Percentiles rank a stretch among this genome's conserved stretches.
These are phyloP conservation scores for Pisolithus microcarpus DNA, from an alignment of 768 basidiomycete species.

Conservation along the genomic window DNA sequence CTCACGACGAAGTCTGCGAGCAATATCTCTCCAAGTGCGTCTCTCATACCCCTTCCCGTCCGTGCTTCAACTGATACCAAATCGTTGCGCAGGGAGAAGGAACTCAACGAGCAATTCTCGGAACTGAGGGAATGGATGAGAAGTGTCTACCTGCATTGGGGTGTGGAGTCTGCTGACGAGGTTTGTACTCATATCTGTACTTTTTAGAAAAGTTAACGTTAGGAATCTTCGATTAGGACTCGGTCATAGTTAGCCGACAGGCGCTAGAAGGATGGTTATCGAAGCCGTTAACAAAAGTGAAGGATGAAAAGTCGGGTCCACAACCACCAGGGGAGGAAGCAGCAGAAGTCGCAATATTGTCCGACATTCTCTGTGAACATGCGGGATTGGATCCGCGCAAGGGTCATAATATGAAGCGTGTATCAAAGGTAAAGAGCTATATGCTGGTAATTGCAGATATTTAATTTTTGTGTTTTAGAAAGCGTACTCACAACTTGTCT, in stretches of 20 bases:
- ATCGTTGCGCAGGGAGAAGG: slow-evolving; percentile 34
- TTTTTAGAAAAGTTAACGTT: neutral
- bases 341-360: slow-evolving; percentile 21
- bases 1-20: slow-evolving; percentile 48
- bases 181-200: slow-evolving; percentile 28
- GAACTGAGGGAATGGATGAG: slow-evolving; percentile 46
- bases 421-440: slow-evolving; percentile 40
- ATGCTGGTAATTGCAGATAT: neutral
- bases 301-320: slow-evolving; percentile 14
- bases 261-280: slow-evolving; percentile 58
- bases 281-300: slow-evolving; percentile 23
- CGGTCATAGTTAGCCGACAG: slow-evolving; percentile 51
- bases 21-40: slow-evolving; percentile 42
- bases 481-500: slow-evolving; percentile 20
- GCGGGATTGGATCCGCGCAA: slow-evolving; percentile 53
- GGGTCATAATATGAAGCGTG: slow-evolving; percentile 58
- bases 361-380: slow-evolving; percentile 58
- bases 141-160: slow-evolving; percentile 61
- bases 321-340: slow-evolving; percentile 11
- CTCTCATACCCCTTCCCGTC: no score
- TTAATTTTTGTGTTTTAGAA: slow-evolving; percentile 8
- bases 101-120: slow-evolving; percentile 38
- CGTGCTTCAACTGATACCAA: neutral
- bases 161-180: slow-evolving; percentile 37
- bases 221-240: slow-evolving; percentile 33